phyloP scores from a whole-genome alignment of 495 filamentous ascomycete species.

The Aspergillus avenaceus region DNA sequence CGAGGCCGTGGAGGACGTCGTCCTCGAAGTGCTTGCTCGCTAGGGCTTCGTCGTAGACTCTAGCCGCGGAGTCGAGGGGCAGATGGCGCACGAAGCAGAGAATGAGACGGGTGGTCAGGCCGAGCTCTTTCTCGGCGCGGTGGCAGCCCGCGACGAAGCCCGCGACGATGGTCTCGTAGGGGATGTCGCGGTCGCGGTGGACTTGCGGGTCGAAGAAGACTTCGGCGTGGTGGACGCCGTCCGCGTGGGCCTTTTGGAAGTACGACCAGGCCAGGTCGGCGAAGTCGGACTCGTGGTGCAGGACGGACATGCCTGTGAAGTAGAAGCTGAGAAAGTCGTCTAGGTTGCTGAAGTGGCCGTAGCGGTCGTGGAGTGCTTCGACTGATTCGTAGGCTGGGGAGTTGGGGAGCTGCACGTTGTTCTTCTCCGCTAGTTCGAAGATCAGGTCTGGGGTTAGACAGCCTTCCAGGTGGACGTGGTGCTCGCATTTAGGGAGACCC shows the following conservation, averaged over 20 bases:
- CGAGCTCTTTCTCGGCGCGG: constrained; percentile 59
- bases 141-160: constrained; percentile 57
- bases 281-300: constrained; percentile 59
- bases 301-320: constrained; percentile 69
- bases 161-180: constrained; percentile 53
- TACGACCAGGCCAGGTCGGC: constrained; percentile 72
- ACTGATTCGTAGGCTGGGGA: constrained; percentile 59
- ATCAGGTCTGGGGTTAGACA: constrained; percentile 63
- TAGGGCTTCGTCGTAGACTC: constrained; percentile 45
- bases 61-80: constrained; percentile 47
- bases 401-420: constrained; percentile 56
- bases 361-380: constrained; percentile 54
- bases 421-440: constrained; percentile 61
- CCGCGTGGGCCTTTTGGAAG: constrained; percentile 57
- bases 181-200: constrained; percentile 60
- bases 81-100: constrained; percentile 69
- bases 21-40: constrained; percentile 47
- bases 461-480: constrained; percentile 76
- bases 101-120: constrained; percentile 58
- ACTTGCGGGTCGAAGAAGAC: constrained; percentile 81
- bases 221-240: constrained; percentile 70
- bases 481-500: constrained; percentile 72
- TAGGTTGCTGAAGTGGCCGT: constrained; percentile 61
- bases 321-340: constrained; percentile 79
- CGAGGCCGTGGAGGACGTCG: constrained; percentile 57